A percentile compares a stretch with the other conserved stretches of the same genome.
These are phyloP conservation scores for Pyracantha coccinea DNA, from an alignment of 331 rosid species.

Conservation along the genomic window DNA sequence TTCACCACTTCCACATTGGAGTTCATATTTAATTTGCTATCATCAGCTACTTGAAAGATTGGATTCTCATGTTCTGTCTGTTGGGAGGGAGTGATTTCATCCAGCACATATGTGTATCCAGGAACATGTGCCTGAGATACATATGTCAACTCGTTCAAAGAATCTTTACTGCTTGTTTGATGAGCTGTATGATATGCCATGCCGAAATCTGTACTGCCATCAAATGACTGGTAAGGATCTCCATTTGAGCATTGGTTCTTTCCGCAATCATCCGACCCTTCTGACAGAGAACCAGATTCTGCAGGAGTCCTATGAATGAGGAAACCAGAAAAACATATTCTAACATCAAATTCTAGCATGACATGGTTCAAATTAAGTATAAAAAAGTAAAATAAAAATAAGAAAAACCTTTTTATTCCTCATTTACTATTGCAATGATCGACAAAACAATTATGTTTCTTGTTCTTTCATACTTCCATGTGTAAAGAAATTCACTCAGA, in stretches of 20 bases:
- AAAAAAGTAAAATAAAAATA: no score
- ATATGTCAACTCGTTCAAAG: conserved; percentile 28
- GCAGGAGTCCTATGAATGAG: conserved; percentile 63
- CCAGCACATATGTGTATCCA: conserved; percentile 41
- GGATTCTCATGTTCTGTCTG: conserved; percentile 31
- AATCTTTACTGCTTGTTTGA: conserved; percentile 25
- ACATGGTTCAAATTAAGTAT: not conserved
- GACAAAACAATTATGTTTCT: not conserved
- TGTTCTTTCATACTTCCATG: not conserved
- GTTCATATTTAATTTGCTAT: conserved; percentile 43
- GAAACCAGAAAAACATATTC: conserved; percentile 17
- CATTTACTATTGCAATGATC: not conserved
- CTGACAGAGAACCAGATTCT: conserved; percentile 60
- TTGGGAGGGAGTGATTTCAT: conserved; percentile 35
- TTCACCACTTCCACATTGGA: conserved; percentile 34
- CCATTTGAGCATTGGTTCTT: conserved; percentile 39
- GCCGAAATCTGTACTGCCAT: conserved; percentile 50
- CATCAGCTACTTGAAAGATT: conserved; percentile 41
- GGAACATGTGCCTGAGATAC: conserved; percentile 37
- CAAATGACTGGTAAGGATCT: conserved; percentile 41
- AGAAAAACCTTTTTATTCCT: not conserved
- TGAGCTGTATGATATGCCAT: conserved; percentile 49
- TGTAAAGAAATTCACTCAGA: not conserved
- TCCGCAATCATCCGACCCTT: conserved; percentile 50
- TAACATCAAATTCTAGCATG: conserved; percentile 21